A percentile compares a stretch with the other conserved stretches of the same genome.
Evolutionary conservation across 441 rosid species (phyloP).

Genomic region (Croton laevigatus): DNA sequence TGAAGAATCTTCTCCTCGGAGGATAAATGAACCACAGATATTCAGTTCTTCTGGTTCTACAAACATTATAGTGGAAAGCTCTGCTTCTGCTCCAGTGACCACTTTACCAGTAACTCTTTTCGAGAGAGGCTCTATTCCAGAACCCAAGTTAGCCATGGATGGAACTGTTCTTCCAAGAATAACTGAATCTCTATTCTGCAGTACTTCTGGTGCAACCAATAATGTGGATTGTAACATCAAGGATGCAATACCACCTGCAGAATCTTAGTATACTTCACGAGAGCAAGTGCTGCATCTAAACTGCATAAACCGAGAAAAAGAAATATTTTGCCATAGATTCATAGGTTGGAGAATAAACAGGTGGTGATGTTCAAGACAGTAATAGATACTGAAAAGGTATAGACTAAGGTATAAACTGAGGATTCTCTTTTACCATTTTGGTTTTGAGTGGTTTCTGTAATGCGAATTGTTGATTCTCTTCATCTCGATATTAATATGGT

Average conservation of each 20-base stretch:
- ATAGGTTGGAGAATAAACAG: constrained; percentile 12
- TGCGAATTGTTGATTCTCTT: neutral
- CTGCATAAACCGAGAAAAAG: neutral
- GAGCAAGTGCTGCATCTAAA: neutral
- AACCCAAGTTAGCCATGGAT: constrained; percentile 19
- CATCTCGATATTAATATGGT: no score
- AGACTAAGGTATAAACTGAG: neutral
- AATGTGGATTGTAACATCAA: constrained; percentile 23
- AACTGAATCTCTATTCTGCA: constrained; percentile 22
- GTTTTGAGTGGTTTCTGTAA: neutral
- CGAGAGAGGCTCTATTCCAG: constrained; percentile 20
- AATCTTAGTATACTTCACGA: constrained; percentile 17
- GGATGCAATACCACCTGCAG: constrained; percentile 24
- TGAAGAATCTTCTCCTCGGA: constrained; percentile 30
- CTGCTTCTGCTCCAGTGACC: constrained; percentile 8
- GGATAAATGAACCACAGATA: constrained; percentile 19
- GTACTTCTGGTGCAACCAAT: constrained; percentile 23
- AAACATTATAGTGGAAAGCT: constrained; percentile 11
- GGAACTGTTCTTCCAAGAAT: constrained; percentile 21
- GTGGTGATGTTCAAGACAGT: neutral
- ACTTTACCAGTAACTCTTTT: constrained; percentile 10
- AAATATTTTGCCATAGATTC: neutral
- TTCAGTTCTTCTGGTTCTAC: constrained; percentile 14
- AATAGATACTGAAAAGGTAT: neutral
- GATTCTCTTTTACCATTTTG: neutral